Conservation (phyloP, 2,329 filamentous ascomycete species). For the Exophiala sp. region DNA sequence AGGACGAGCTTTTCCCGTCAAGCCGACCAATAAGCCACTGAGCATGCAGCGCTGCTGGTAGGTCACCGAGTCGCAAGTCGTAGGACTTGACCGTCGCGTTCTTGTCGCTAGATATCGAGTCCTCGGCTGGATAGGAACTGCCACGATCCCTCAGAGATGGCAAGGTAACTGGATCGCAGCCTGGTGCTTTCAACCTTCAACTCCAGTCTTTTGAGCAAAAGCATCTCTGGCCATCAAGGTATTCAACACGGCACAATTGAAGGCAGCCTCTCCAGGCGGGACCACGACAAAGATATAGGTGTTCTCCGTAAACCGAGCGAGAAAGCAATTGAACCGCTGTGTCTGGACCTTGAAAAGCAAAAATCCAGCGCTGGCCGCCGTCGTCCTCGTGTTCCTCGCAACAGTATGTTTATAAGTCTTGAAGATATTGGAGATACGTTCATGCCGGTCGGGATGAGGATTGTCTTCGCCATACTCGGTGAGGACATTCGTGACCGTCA, state of each 20-base stretch:
- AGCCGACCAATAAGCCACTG: no score
- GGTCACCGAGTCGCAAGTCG: no score
- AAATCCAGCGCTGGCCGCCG: constrained; percentile 40
- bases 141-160: no score
- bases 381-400: constrained; percentile 43
- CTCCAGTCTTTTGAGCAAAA: constrained; percentile 53
- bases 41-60: no score
- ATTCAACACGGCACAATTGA: constrained; percentile 86
- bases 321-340: constrained; percentile 79
- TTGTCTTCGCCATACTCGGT: constrained; percentile 49
- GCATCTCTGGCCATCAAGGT: constrained; percentile 78
- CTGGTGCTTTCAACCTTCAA: constrained; percentile 27
- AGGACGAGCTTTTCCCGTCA: no score
- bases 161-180: no score
- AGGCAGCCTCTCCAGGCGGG: constrained; percentile 82
- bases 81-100: no score
- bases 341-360: constrained; percentile 47
- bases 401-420: constrained; percentile 90
- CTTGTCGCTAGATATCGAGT: no score
- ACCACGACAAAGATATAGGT: constrained; percentile 92
- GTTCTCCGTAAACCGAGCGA: constrained; percentile 93
- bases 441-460: constrained; percentile 85
- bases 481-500: constrained; percentile 90
- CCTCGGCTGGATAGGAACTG: no score
- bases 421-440: constrained; percentile 93